Percentiles rank a stretch among this genome's conserved stretches.
These are phyloP conservation scores for Phytophthora fragariae DNA, from an alignment of 352 stramenopile genomes.

Conservation along the genomic window DNA sequence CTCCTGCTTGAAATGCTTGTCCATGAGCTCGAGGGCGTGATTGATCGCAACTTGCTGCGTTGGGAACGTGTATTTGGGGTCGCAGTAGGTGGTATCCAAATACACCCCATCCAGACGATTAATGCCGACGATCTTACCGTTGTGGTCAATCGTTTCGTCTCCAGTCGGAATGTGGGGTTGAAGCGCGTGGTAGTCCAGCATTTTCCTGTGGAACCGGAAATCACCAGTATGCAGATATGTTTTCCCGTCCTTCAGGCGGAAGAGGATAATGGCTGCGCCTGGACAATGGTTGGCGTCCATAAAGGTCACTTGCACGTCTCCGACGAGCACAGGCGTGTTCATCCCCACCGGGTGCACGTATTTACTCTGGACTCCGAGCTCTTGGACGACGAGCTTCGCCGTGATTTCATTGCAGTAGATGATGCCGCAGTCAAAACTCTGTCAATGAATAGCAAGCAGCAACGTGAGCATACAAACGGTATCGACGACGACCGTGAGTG, in stretches of 20 bases:
- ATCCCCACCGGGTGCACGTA: slow-evolving; percentile 93
- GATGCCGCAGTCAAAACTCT: slow-evolving; percentile 91
- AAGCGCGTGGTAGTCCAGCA: slow-evolving; percentile 70
- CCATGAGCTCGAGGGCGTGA: slow-evolving; percentile 69
- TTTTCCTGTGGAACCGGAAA: slow-evolving; percentile 81
- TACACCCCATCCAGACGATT: slow-evolving; percentile 88
- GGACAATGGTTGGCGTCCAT: slow-evolving; percentile 98
- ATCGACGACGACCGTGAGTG: neutral
- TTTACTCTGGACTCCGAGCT: slow-evolving; percentile 92
- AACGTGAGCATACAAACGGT: neutral
- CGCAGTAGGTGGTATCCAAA: slow-evolving; percentile 97
- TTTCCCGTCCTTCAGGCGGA: slow-evolving; percentile 85
- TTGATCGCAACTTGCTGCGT: slow-evolving; percentile 83
- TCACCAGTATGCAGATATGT: slow-evolving; percentile 94
- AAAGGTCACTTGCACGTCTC: slow-evolving; percentile 93
- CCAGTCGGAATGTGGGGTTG: slow-evolving; percentile 50
- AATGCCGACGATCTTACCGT: slow-evolving; percentile 35
- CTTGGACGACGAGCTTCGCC: slow-evolving; percentile 90
- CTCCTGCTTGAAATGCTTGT: slow-evolving; percentile 55
- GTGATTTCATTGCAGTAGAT: slow-evolving; percentile 97
- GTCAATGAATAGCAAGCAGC: neutral
- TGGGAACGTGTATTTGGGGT: slow-evolving; percentile 95
- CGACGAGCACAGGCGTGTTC: slow-evolving; percentile 85
- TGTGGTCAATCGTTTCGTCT: slow-evolving; percentile 34
- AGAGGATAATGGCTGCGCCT: slow-evolving; percentile 96